These are phyloP conservation scores for Diaporthe destruens DNA, from an alignment of 2,329 filamentous ascomycete genomes.

Conservation along the genomic window DNA sequence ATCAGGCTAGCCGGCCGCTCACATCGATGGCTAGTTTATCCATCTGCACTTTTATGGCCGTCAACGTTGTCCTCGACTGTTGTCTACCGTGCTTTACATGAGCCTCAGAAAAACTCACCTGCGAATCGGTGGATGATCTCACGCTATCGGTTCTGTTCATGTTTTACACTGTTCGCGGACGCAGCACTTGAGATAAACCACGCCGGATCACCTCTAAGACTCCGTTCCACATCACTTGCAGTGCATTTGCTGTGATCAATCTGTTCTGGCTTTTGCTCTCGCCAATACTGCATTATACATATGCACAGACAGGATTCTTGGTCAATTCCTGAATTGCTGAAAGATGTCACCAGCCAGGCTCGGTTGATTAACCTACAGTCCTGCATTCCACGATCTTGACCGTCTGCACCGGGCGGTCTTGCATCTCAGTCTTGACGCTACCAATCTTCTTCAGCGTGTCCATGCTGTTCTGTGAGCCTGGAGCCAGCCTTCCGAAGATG, in stretches of 20 bases:
- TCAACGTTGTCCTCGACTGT: slow-evolving; percentile 51
- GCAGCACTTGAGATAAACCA: too few relatives aligned
- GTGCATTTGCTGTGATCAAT: slow-evolving; percentile 48
- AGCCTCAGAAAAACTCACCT: slow-evolving; percentile 47
- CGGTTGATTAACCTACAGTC: background rate
- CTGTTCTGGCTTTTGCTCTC: slow-evolving; percentile 50
- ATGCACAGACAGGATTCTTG: background rate
- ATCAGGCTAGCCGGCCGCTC: slow-evolving; percentile 53
- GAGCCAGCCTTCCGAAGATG: slow-evolving; percentile 86
- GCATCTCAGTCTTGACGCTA: slow-evolving; percentile 25
- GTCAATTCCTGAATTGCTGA: too few relatives aligned
- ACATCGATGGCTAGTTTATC: slow-evolving; percentile 52
- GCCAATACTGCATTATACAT: slow-evolving; percentile 50
- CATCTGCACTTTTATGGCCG: slow-evolving; percentile 53
- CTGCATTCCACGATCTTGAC: slow-evolving; percentile 36
- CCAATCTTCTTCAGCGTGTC: slow-evolving; percentile 34
- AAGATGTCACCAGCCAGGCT: too few relatives aligned
- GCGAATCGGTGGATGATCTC: slow-evolving; percentile 53
- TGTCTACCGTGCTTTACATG: slow-evolving; percentile 52
- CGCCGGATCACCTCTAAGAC: slow-evolving; percentile 47
- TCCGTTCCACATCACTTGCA: slow-evolving; percentile 50
- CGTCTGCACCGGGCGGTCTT: slow-evolving; percentile 29
- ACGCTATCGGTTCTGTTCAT: slow-evolving; percentile 52
- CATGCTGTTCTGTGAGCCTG: slow-evolving; percentile 33
- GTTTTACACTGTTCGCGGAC: too few relatives aligned